A percentile compares a stretch with the other conserved stretches of the same genome.
phyloP scores from a whole-genome alignment of 345 rosid genomes.

The Rhodamnia argentea region DNA sequence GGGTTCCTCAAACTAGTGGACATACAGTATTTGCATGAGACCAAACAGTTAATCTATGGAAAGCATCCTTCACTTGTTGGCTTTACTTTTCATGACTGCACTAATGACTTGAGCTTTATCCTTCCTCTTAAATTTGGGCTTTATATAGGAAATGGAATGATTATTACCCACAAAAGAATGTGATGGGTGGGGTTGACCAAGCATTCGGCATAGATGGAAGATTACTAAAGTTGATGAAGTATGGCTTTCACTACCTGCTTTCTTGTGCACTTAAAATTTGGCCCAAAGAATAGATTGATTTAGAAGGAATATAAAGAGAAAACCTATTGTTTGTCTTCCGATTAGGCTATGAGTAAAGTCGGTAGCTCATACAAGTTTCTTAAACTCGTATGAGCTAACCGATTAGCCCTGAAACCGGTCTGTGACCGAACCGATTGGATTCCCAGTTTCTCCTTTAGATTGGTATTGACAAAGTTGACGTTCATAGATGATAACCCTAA shows the following conservation, averaged over 20 bases:
- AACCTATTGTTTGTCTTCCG: background rate
- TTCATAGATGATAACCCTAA: background rate
- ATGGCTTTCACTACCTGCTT: background rate
- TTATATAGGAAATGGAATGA: background rate
- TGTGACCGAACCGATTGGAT: background rate
- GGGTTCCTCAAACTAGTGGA: background rate
- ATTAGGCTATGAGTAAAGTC: background rate
- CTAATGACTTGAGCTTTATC: background rate
- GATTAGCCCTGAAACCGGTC: accelerated
- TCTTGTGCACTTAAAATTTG: background rate
- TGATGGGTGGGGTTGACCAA: background rate
- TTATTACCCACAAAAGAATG: background rate
- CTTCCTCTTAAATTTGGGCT: background rate
- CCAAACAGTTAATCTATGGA: background rate
- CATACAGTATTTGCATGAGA: background rate
- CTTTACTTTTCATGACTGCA: background rate
- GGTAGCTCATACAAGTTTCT: background rate
- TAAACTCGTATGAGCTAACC: background rate
- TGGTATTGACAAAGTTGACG: background rate
- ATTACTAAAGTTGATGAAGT: background rate
- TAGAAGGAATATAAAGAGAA: background rate
- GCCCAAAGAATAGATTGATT: background rate
- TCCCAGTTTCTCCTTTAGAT: background rate
- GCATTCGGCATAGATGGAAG: background rate
- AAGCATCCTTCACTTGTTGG: background rate